Percentiles rank a stretch among this genome's conserved stretches.
These are phyloP conservation scores for Cyclotella distinguenda DNA, from an alignment of 108 stramenopile species.

Conservation along the genomic window DNA sequence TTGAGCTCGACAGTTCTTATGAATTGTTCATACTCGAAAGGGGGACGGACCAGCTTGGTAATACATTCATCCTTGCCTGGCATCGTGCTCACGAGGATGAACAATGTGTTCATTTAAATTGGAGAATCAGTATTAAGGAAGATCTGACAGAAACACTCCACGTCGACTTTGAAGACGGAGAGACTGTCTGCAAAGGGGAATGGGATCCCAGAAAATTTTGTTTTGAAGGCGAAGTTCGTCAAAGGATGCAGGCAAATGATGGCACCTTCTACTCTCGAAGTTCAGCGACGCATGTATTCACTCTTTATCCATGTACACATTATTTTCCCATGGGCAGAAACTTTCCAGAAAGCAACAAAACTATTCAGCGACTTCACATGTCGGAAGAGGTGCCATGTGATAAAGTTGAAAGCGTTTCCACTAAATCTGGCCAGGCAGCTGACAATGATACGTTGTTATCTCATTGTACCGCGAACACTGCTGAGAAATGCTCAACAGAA, in stretches of 20 bases:
- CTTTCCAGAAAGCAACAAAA: not conserved
- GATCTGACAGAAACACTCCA: not conserved
- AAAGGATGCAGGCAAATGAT: conserved; percentile 25
- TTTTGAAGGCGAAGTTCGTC: conserved; percentile 27
- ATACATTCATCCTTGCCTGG: conserved; percentile 16
- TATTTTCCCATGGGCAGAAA: conserved; percentile 1
- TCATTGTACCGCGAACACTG: too few species aligned
- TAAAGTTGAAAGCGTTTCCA: not conserved
- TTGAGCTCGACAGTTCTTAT: conserved; percentile 5
- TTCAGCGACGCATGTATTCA: conserved; percentile 37
- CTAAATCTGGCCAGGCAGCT: not conserved
- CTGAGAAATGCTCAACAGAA: not conserved
- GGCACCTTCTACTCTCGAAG: conserved; percentile 26
- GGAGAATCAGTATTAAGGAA: not conserved
- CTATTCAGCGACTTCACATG: not conserved
- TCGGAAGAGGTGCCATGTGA: not conserved
- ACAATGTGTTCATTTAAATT: conserved; percentile 22
- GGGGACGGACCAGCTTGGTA: conserved; percentile 17
- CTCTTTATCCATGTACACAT: conserved; percentile 27
- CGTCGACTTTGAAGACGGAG: conserved; percentile 35
- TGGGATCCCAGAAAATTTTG: conserved; percentile 20
- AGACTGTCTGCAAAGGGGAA: conserved; percentile 23
- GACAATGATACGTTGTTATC: too few species aligned
- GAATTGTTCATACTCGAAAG: conserved; percentile 17
- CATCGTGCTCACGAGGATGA: conserved; percentile 35